Base-by-base conservation (phyloP, 2,329 filamentous ascomycete species). In the Botrytis hyacinthi region DNA sequence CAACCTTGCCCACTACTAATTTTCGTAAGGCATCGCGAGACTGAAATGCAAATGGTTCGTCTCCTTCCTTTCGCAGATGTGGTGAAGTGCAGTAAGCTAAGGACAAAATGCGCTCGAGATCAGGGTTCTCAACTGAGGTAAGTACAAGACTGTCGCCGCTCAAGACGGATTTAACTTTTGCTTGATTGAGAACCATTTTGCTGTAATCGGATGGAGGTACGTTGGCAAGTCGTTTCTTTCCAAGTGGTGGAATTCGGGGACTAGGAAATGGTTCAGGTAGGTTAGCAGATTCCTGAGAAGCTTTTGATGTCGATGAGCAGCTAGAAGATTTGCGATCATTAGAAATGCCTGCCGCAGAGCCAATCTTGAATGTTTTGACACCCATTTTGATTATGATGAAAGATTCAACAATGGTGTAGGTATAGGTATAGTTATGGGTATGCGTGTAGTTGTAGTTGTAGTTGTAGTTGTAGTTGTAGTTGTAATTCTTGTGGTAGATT, bases 71-170 rank as follows among this genome's bases (percentile, higher is more conserved):
- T 84, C 88, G 91, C 82, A 98, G 82, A 81, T 95, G 91, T 5
- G 96, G 96, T 68, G 95, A 94, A 74, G 91, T 92, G 78, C 98
- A 94, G 84, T 94, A 98, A 79, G 96, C 96, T 77, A 99, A 87
- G 80, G 94, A 97, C 79, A 99, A 87, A 70, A 88, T 93, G 80
- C 94, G 92, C 85, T 98, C 96, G 83, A 92, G 89, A 77, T 89
- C 87, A 51, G 93, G 92, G 82, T 97, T 95, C 83, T 91, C 91
- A 81, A 93, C 87, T 83, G 93, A 94, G 79, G 91, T 90, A 80
- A 98, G 86, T 77, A 98, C 86, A 79, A 98, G 85, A 42, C 95
- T 97, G 86, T 98, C 96, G 80, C 96, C 96, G 80, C 95, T 98
- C 80, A 97, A 86, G 78, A 97, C 93, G 82, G 92, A 93, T 88